Evolutionary conservation across 1,284 basidiomycete genomes (phyloP), one percentile per base, ranked within the genome.

Genomic region (Pseudomicrostroma phylloplanum): DNA sequence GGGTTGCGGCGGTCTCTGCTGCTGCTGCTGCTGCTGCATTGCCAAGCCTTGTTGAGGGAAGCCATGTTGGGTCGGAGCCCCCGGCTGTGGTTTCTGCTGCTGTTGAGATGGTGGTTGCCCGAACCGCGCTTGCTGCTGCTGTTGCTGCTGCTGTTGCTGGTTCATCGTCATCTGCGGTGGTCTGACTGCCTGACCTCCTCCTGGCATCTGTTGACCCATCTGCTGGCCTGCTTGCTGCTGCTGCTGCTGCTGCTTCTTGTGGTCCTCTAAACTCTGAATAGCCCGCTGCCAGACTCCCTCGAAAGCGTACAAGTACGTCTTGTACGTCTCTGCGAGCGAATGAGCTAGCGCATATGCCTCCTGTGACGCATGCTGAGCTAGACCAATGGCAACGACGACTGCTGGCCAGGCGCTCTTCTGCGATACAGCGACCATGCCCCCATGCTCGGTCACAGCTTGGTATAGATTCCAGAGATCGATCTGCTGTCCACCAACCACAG

Each of bases 391-490:
- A 43, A 70, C 68, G 48, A 68, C 73, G 17, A 78, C 68, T 11
- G 68, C 65, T 17, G 65, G 59, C 76, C 76, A 78, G 1, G 66
- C 65, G 2, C 64, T 65, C 42, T 75, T 78, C 58, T 70, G 68
- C 13, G 70, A 62, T 9, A 73, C 74, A 11, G 66, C 63, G 55
- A 75, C 68, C 56, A 72, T 76, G 25, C 76, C 76, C 25, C 76
- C 76, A 41, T 71, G 65, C 0, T 69, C 68, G 43, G 73, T 71
- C 2, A 78, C 76, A 30, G 69, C 66, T 53, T 69, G 69, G 53
- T 75, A 78, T 55, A 76, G 69, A 7, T 66, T 67, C 56, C 72
- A 75, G 39, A 78, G 60, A 49, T 77, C 74, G 13, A 78, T 57
- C 30, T 69, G 66, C 1, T 69, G 66, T 1, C 71, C 71, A 0